Percentiles rank a stretch among this genome's conserved stretches.
Conservation (phyloP, 495 filamentous ascomycete species). For the Hypoxylon intermedium region DNA sequence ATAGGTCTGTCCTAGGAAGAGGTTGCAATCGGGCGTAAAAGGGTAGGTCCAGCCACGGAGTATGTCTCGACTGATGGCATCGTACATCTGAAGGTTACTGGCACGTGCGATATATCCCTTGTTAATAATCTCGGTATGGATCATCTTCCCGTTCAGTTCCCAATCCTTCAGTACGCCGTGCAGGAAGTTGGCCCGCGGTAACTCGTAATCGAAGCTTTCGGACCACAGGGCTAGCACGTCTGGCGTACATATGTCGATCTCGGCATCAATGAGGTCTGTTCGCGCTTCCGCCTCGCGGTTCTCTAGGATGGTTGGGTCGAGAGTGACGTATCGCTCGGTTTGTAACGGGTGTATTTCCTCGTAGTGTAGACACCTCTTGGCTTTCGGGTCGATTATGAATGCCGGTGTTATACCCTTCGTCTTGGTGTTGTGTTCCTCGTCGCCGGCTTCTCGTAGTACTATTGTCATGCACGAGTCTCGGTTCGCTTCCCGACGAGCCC, state of each 20-base stretch:
- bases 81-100: conserved; percentile 85
- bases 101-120: conserved; percentile 84
- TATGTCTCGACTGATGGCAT: conserved; percentile 89
- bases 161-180: conserved; percentile 94
- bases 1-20: conserved; percentile 78
- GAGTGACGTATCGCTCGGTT: conserved; percentile 62
- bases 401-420: conserved; percentile 74
- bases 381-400: conserved; percentile 83
- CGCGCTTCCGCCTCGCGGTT: conserved; percentile 78
- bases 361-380: conserved; percentile 88
- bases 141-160: conserved; percentile 93
- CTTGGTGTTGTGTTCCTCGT: conserved; percentile 72
- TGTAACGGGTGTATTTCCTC: conserved; percentile 70
- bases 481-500: conserved; percentile 78
- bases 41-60: conserved; percentile 89
- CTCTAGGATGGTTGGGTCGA: conserved; percentile 69
- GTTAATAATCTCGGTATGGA: conserved; percentile 86
- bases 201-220: conserved; percentile 96
- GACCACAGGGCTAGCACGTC: conserved; percentile 95
- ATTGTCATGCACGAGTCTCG: conserved; percentile 99
- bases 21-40: conserved; percentile 88
- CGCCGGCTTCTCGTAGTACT: conserved; percentile 81
- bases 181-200: conserved; percentile 85
- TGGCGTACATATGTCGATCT: conserved; percentile 96
- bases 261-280: conserved; percentile 89